phyloP scores from a whole-genome alignment of 805 yeast genomes.

The Candida silvicultrix region DNA sequence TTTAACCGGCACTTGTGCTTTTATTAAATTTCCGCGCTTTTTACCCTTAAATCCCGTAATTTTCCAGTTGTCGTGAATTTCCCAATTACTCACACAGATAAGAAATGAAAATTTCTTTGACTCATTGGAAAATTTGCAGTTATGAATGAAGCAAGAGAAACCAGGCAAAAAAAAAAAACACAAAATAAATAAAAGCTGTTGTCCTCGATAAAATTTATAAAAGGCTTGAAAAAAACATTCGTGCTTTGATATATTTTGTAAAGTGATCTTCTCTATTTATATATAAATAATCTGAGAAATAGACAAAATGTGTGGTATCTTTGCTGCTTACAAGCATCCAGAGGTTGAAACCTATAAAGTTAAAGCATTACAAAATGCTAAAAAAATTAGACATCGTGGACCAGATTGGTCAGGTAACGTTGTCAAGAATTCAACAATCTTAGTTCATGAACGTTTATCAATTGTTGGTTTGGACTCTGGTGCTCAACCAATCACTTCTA shows the following conservation, averaged over 20 bases:
- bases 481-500: slow-evolving; percentile 91
- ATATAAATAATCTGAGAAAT: too few relatives aligned
- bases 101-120: too few relatives aligned
- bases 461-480: slow-evolving; percentile 97
- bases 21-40: neutral
- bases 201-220: neutral
- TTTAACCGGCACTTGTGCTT: too few relatives aligned
- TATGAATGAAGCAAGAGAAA: too few relatives aligned
- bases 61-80: too few relatives aligned
- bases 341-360: slow-evolving; percentile 77
- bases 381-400: slow-evolving; percentile 96
- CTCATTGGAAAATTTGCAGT: too few relatives aligned
- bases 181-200: too few relatives aligned
- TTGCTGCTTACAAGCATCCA: slow-evolving; percentile 82
- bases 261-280: too few relatives aligned
- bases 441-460: slow-evolving; percentile 94
- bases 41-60: neutral
- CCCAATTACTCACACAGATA: too few relatives aligned
- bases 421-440: slow-evolving; percentile 69
- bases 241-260: too few relatives aligned
- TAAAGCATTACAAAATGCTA: slow-evolving; percentile 84
- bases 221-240: neutral
- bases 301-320: slow-evolving; percentile 88
- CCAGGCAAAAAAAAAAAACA: too few relatives aligned
- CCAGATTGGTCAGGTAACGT: slow-evolving; percentile 98